These are phyloP conservation scores for Erythrobasidium yunnanense DNA, from an alignment of 768 basidiomycete species.

Conservation along the genomic window DNA sequence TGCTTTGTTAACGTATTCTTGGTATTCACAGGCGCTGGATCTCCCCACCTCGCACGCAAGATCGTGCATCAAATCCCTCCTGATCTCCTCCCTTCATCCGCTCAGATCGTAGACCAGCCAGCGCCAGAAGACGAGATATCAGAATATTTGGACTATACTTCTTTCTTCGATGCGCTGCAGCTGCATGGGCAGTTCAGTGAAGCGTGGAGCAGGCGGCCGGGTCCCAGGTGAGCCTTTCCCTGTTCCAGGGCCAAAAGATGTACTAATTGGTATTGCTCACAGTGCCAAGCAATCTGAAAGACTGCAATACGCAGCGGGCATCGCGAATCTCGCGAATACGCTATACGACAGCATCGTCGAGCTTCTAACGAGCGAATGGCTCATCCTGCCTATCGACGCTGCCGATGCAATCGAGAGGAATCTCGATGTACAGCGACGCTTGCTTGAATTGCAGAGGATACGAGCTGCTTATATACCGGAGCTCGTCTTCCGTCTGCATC, in stretches of 20 bases:
- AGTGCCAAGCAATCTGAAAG: neutral
- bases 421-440: conserved; percentile 49
- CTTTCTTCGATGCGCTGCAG: conserved; percentile 64
- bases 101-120: conserved; percentile 4
- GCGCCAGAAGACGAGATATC: conserved; percentile 26
- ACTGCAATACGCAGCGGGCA: neutral
- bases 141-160: conserved; percentile 63
- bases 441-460: conserved; percentile 62
- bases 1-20: neutral
- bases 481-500: conserved; percentile 72
- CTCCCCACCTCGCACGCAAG: neutral
- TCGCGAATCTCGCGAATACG: neutral
- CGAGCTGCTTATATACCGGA: conserved; percentile 83
- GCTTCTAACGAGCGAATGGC: neutral
- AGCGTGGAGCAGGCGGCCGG: conserved; percentile 31
- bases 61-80: conserved; percentile 1
- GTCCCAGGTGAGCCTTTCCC: neutral
- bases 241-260: neutral
- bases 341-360: neutral
- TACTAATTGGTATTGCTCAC: neutral
- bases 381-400: neutral
- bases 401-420: conserved; percentile 26
- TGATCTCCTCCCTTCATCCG: neutral
- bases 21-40: conserved; percentile 8
- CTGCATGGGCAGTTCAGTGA: conserved; percentile 30